Evolutionary conservation across 257 asterid genomes (phyloP).

Genomic region (Solanum ossicruentum): DNA sequence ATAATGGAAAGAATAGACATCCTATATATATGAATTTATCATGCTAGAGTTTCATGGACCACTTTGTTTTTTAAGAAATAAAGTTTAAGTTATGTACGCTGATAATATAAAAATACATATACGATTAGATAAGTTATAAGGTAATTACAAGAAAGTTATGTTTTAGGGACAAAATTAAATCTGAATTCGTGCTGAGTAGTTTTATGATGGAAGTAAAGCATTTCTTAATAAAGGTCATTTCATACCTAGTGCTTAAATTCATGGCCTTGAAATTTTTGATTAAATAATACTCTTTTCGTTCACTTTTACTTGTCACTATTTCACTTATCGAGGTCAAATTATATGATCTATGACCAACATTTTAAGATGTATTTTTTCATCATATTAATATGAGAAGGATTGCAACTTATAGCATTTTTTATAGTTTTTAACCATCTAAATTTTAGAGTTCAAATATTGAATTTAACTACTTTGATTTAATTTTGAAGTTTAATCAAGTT

Average conservation of each 20-base stretch:
- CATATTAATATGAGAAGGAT: too few relatives aligned
- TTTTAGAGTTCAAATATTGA: too few relatives aligned
- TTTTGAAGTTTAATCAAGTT: too few relatives aligned
- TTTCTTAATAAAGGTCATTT: neutral
- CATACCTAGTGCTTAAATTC: neutral
- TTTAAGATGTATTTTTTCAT: too few relatives aligned
- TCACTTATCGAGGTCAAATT: too few relatives aligned
- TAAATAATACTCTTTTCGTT: neutral
- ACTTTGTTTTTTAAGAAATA: neutral
- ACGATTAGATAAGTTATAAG: neutral
- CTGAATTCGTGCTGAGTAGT: neutral
- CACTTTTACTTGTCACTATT: too few relatives aligned
- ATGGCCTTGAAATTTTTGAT: neutral
- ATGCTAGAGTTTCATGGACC: neutral
- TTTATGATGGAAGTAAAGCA: accelerated
- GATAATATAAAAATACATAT: neutral
- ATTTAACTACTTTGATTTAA: too few relatives aligned
- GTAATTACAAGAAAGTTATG: too few relatives aligned
- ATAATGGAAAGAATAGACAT: neutral
- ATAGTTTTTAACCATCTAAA: too few relatives aligned
- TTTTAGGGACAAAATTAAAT: too few relatives aligned
- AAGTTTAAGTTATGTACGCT: neutral
- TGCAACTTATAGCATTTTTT: too few relatives aligned
- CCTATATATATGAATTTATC: neutral
- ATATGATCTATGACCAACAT: too few relatives aligned